Evolutionary conservation across 2,329 filamentous ascomycete species (phyloP).

Genomic region (Sporothrix pseudoabietina): DNA sequence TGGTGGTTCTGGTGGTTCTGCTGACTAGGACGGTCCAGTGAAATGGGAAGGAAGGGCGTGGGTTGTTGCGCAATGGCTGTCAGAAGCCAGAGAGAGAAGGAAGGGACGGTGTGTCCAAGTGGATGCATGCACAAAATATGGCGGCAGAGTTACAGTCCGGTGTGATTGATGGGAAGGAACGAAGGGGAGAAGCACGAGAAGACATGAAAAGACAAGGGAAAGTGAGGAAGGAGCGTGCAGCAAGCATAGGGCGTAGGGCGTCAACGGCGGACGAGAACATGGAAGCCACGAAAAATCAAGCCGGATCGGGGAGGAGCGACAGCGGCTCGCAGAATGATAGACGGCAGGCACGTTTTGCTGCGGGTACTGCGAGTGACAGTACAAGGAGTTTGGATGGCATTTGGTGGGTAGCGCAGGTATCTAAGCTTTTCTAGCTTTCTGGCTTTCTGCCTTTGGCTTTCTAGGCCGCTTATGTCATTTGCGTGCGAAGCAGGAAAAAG

Average conservation of each 20-base stretch:
- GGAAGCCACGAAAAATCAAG: background rate
- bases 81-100: background rate
- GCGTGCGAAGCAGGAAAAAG: slow-evolving; percentile 7
- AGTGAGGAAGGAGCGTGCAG: background rate
- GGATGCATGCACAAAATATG: background rate
- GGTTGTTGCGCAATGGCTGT: background rate
- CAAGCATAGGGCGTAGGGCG: no score
- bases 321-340: background rate
- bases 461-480: slow-evolving; percentile 22
- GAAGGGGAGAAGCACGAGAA: background rate
- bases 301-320: slow-evolving; percentile 21
- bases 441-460: no score
- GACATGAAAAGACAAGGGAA: background rate
- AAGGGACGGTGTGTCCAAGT: background rate
- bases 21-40: slow-evolving; percentile 11
- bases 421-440: background rate
- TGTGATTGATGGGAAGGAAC: slow-evolving; percentile 1
- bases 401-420: background rate
- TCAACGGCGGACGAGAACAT: background rate
- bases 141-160: background rate
- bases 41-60: background rate
- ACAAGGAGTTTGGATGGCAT: background rate
- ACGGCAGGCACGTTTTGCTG: background rate
- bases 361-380: background rate
- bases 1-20: background rate